phyloP scores from a whole-genome alignment of 1,139 yeast species.

The Scheffersomyces segobiensis region DNA sequence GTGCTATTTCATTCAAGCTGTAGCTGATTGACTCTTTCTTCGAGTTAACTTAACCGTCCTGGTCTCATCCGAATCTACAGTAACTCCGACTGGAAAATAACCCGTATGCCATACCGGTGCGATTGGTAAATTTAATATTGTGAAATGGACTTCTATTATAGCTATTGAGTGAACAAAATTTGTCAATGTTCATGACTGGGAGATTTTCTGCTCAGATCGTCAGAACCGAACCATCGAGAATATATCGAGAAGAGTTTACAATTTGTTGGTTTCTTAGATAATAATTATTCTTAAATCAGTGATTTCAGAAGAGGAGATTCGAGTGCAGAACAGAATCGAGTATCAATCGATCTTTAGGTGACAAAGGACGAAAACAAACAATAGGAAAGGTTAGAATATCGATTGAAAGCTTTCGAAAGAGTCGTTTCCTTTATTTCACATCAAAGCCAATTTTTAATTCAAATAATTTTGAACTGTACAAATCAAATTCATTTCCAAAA shows the following conservation, averaged over 20 bases:
- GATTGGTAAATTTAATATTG: neutral
- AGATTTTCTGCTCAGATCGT: neutral
- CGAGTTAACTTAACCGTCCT: neutral
- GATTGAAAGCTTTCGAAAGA: neutral
- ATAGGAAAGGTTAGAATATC: neutral
- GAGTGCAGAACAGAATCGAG: too few species aligned
- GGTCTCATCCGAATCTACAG: neutral
- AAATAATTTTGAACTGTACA: too few species aligned
- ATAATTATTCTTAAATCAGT: neutral
- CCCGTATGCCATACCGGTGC: neutral
- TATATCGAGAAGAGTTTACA: neutral
- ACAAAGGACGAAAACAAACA: too few species aligned
- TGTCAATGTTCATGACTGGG: neutral
- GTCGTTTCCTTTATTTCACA: too few species aligned
- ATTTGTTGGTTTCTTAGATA: neutral
- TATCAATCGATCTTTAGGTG: neutral
- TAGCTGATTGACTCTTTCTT: neutral
- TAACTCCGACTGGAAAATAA: neutral
- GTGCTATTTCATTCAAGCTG: neutral
- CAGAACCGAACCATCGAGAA: neutral
- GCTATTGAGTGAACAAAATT: neutral
- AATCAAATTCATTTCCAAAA: neutral
- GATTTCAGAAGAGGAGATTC: neutral
- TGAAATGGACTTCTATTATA: too few species aligned
- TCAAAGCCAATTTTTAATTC: neutral